Percentiles rank a stretch among this genome's conserved stretches.
Conservation (phyloP, 1,284 basidiomycete genomes). For the Ceraceosorus bombacis region DNA sequence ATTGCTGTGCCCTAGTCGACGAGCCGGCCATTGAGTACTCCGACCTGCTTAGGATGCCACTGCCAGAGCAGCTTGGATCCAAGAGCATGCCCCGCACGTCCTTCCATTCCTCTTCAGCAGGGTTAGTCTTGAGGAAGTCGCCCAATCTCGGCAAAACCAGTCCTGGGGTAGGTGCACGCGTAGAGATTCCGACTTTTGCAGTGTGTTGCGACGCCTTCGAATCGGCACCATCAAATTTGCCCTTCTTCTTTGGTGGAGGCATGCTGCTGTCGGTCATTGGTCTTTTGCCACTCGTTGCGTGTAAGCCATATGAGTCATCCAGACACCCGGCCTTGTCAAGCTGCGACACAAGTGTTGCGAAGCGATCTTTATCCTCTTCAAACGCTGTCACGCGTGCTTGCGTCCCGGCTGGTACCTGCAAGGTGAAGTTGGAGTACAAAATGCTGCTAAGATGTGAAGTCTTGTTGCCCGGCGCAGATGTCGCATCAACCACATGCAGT, state of each 20-base stretch:
- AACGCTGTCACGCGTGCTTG: constrained; percentile 25
- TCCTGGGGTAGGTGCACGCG: background rate
- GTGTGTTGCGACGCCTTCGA: background rate
- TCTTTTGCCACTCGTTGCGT: too few species aligned
- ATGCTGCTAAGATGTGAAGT: constrained; percentile 85
- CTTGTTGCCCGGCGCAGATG: constrained; percentile 96
- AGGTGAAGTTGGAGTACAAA: constrained; percentile 11
- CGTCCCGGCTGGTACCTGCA: too few species aligned
- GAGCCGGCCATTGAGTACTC: too few species aligned
- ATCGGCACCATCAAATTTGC: constrained; percentile 7
- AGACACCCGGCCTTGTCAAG: constrained; percentile 12
- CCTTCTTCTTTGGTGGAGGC: too few species aligned
- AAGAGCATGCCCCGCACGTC: background rate
- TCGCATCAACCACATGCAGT: constrained; percentile 69
- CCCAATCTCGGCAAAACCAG: constrained; percentile 20
- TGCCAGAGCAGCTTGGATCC: constrained; percentile 38
- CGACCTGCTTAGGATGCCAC: constrained; percentile 7
- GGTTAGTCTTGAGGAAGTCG: constrained; percentile 36
- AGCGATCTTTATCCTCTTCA: constrained; percentile 27
- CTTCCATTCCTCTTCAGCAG: background rate
- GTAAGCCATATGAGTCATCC: too few species aligned
- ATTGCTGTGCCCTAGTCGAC: constrained; percentile 4
- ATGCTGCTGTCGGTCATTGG: too few species aligned
- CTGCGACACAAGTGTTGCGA: constrained; percentile 19
- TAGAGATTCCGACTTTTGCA: background rate